phyloP scores from a whole-genome alignment of 2,329 filamentous ascomycete species.

The Fusarium sulawesiense region DNA sequence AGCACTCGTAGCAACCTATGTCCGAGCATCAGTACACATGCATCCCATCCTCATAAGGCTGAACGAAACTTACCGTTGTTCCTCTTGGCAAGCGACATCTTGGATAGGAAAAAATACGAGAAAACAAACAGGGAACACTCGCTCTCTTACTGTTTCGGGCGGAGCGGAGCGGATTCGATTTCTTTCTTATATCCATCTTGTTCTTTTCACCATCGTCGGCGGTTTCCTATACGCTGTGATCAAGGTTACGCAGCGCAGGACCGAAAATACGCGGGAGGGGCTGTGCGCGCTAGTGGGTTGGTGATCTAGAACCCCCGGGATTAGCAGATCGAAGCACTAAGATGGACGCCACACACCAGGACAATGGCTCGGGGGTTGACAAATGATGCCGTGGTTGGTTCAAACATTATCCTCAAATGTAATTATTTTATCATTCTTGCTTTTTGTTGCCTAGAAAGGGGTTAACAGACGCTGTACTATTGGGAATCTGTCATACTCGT shows the following conservation, averaged over 20 bases:
- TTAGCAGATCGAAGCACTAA: not conserved
- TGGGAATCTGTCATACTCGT: no score
- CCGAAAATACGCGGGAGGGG: not conserved
- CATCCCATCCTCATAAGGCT: not conserved
- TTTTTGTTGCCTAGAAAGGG: not conserved
- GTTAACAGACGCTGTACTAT: no score
- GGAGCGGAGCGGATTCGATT: not conserved
- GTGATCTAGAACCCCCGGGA: not conserved
- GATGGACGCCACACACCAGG: not conserved
- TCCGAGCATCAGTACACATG: not conserved
- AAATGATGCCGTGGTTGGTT: not conserved
- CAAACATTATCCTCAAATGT: not conserved
- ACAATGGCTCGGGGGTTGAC: not conserved
- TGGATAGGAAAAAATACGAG: no score
- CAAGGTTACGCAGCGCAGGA: not conserved
- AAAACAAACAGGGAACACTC: not conserved
- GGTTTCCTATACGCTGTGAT: not conserved
- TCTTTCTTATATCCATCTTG: not conserved
- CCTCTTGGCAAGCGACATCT: slow-evolving; percentile 47
- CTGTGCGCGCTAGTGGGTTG: not conserved
- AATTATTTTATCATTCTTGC: not conserved
- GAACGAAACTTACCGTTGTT: slow-evolving; percentile 40
- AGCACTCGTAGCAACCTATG: slow-evolving; percentile 54
- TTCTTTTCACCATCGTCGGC: not conserved
- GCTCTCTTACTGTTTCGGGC: not conserved